Conservation (phyloP, 768 basidiomycete species). For the Ramaria rubella region DNA sequence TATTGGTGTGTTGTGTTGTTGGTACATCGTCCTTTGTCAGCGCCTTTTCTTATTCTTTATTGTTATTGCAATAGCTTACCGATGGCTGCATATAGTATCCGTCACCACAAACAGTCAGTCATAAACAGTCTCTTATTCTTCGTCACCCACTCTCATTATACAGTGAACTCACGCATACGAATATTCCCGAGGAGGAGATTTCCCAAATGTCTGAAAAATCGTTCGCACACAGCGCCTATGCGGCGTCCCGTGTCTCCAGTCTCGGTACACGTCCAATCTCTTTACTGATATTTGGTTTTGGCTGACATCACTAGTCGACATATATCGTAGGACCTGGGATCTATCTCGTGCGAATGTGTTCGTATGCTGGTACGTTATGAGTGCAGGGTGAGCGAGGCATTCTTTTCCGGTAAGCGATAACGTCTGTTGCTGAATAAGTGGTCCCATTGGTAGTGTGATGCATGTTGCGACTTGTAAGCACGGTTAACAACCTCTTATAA, state of each 20-base stretch:
- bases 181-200: slow-evolving; percentile 11
- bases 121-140: background rate
- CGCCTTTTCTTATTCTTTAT: slow-evolving; percentile 10
- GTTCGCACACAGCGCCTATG: slow-evolving; percentile 11
- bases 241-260: slow-evolving; percentile 50
- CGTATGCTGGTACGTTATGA: slow-evolving; percentile 11
- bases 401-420: background rate
- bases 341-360: slow-evolving; percentile 13
- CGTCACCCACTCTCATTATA: background rate
- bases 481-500: background rate
- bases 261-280: slow-evolving; percentile 61
- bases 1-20: slow-evolving; percentile 77
- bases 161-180: background rate
- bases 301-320: background rate
- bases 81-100: slow-evolving; percentile 22
- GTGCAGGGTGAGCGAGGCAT: slow-evolving; percentile 13
- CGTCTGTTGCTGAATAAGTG: too few species aligned
- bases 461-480: slow-evolving; percentile 65
- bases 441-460: slow-evolving; percentile 57
- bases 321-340: background rate
- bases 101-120: slow-evolving; percentile 13
- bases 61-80: background rate
- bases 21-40: slow-evolving; percentile 76
- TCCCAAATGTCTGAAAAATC: slow-evolving; percentile 16
- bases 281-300: too few species aligned